phyloP scores from a whole-genome alignment of 1,284 basidiomycete species.

The Rhodotorula sp. region DNA sequence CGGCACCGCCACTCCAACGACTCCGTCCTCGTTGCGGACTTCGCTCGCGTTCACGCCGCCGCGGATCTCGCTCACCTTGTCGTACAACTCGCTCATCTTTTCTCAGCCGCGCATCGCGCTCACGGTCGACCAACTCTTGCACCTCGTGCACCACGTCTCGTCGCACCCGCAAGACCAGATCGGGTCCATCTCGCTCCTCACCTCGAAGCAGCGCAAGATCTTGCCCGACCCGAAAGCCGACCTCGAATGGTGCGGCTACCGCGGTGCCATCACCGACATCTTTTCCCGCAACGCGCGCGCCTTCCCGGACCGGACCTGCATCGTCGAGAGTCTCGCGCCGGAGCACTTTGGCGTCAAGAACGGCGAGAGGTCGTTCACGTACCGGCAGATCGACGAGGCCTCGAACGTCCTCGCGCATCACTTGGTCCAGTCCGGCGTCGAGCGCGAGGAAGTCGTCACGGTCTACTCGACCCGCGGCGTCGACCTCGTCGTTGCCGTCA shows the following conservation, averaged over 20 bases:
- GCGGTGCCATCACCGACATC: constrained; percentile 91
- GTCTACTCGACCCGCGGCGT: constrained; percentile 97
- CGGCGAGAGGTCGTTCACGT: constrained; percentile 65
- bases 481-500: constrained; percentile 93
- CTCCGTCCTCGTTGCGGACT: constrained; percentile 60
- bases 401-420: constrained; percentile 91
- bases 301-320: constrained; percentile 75
- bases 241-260: constrained; percentile 95
- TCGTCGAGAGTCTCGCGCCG: constrained; percentile 69
- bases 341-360: constrained; percentile 53
- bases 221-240: constrained; percentile 85
- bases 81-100: constrained; percentile 96
- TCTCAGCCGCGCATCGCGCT: constrained; percentile 71
- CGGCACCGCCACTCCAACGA: constrained; percentile 24
- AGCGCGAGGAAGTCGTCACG: constrained; percentile 96
- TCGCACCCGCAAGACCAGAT: constrained; percentile 57
- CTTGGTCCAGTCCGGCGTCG: constrained; percentile 76
- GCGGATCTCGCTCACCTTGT: constrained; percentile 71
- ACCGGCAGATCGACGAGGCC: constrained; percentile 76
- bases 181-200: constrained; percentile 77
- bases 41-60: constrained; percentile 63
- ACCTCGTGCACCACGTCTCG: constrained; percentile 69
- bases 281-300: constrained; percentile 77
- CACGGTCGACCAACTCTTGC: constrained; percentile 82
- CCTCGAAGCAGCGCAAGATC: constrained; percentile 64